These are phyloP conservation scores for Macrotyloma uniflorum DNA, from an alignment of 306 rosid genomes.

Conservation along the genomic window DNA sequence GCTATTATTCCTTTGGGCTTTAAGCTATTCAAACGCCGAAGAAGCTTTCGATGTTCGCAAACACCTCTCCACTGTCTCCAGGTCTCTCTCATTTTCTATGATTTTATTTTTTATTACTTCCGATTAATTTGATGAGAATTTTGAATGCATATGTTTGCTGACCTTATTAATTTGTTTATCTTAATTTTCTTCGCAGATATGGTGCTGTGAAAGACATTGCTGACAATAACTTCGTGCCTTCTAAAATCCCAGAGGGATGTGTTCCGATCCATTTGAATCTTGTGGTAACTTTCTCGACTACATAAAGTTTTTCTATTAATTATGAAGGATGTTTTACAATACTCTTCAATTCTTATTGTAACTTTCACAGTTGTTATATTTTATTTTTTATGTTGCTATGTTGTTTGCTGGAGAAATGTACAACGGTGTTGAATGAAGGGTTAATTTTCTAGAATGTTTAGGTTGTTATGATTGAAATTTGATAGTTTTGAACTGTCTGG, in stretches of 20 bases:
- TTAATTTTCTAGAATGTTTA: slow-evolving; percentile 18
- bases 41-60: slow-evolving; percentile 67
- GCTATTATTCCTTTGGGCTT: slow-evolving; percentile 30
- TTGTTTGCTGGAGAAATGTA: not conserved
- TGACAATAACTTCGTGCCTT: slow-evolving; percentile 48
- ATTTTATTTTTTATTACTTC: not conserved
- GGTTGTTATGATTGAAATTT: slow-evolving; percentile 8
- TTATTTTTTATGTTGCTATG: not conserved
- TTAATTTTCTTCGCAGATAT: slow-evolving; percentile 58
- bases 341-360: slow-evolving; percentile 61
- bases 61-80: slow-evolving; percentile 80
- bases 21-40: slow-evolving; percentile 46
- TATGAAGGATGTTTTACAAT: slow-evolving; percentile 51
- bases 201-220: slow-evolving; percentile 58
- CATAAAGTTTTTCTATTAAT: not conserved
- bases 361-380: not conserved
- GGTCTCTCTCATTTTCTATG: slow-evolving; percentile 38
- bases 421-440: not conserved
- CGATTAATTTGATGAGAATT: not conserved
- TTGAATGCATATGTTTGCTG: not conserved
- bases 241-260: slow-evolving; percentile 70
- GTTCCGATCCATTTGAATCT: slow-evolving; percentile 84
- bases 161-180: not conserved
- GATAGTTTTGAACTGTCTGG: slow-evolving; percentile 2
- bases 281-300: slow-evolving; percentile 66